A percentile compares a stretch with the other conserved stretches of the same genome.
These are phyloP conservation scores for Sporisorium graminicola DNA, from an alignment of 1,284 basidiomycete genomes.

Conservation along the genomic window DNA sequence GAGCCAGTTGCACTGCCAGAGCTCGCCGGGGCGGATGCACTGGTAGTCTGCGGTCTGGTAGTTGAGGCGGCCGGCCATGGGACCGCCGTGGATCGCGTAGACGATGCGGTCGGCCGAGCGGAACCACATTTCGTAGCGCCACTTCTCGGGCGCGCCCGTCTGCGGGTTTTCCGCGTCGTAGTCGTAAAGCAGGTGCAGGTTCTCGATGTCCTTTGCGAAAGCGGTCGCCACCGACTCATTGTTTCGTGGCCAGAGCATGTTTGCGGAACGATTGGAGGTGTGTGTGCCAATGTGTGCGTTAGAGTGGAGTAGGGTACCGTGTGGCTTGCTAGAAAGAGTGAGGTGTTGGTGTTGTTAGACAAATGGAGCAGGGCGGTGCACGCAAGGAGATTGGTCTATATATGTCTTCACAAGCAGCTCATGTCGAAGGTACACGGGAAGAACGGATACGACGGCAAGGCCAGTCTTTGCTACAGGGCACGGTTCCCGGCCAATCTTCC, in stretches of 20 bases:
- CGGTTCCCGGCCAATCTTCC: not conserved
- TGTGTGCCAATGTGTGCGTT: not conserved
- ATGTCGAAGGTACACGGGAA: not conserved
- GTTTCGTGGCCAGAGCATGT: slow-evolving; percentile 50
- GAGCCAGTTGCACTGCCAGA: slow-evolving; percentile 66
- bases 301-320: not conserved
- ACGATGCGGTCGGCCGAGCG: slow-evolving; percentile 65
- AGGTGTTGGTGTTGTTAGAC: too few relatives aligned
- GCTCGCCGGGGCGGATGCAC: slow-evolving; percentile 58
- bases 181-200: slow-evolving; percentile 49
- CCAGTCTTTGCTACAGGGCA: not conserved
- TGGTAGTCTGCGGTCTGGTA: slow-evolving; percentile 68
- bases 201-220: slow-evolving; percentile 48
- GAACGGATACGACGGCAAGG: not conserved
- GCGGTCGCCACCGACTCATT: slow-evolving; percentile 18
- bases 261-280: too few relatives aligned
- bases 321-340: not conserved
- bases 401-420: not conserved
- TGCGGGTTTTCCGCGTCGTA: slow-evolving; percentile 54
- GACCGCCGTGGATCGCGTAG: slow-evolving; percentile 66
- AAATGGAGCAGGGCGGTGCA: too few relatives aligned
- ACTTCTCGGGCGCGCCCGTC: slow-evolving; percentile 53
- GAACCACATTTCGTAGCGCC: slow-evolving; percentile 68
- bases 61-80: slow-evolving; percentile 66
- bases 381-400: too few relatives aligned